Evolutionary conservation across 768 basidiomycete species (phyloP), one percentile per base, ranked within the genome.

Genomic region (Crepidotus variabilis): DNA sequence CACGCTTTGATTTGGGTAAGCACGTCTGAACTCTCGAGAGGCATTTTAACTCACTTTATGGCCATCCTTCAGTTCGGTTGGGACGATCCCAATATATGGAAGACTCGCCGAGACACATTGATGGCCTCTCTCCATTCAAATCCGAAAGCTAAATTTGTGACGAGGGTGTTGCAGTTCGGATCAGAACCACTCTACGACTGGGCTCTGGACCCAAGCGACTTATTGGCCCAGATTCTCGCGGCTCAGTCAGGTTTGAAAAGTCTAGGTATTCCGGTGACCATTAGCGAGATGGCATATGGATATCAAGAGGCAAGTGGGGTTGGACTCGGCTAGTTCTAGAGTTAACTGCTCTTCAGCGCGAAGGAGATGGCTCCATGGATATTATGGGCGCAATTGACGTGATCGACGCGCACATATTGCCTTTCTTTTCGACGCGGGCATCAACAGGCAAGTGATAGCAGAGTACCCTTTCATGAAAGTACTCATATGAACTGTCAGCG

Each of bases 1-100:
- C 87, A 90, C 58, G 85, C 86, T 14, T 70, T 89, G 18, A 82
- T 90, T 58, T 90, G 87, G 87, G 87, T 87, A 63, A 61, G 78
- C 51, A 50, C 14, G 6, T 28, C 28, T 22, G 36, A 6, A 6
- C 28, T 21, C 13, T n/a, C 57, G 47, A 56, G 22, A 20, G 51
- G 54, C 16, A 39, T 45, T 50, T 43, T 9, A n/a, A 57, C 50
- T 22, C 39, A 45, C 48, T 47, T 46, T 33, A 18, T 33, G 2
- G 33, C 24, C 23, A 13, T n/a, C n/a, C n/a, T 20, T 32, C 55
- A 80, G 79, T 82, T 82, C 56, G 80, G 80, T 28, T 82, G 75
- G 56, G 72, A 79, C 47, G 75, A 75, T 10, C 67, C 63, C 28
- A 65, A 81, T 60, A 62, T 78, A 58, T 88, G 85, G 83, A 72